phyloP scores from a whole-genome alignment of 208 protist species.

The Trypanosoma cruzi region DNA sequence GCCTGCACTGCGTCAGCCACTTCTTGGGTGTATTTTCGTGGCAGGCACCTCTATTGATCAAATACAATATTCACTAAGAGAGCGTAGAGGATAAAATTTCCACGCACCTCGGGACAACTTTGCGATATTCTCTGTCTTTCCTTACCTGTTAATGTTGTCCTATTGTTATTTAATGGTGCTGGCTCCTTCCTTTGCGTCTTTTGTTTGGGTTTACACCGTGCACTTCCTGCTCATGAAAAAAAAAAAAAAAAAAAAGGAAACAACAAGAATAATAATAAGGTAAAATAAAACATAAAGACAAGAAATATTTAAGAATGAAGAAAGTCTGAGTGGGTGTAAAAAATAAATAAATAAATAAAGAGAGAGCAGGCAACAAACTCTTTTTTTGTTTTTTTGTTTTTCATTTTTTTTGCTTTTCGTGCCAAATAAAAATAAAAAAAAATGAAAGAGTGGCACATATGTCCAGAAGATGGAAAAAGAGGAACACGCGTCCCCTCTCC shows the following conservation, averaged over 20 bases:
- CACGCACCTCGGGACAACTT: not conserved
- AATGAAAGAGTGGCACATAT: slow-evolving; percentile 11
- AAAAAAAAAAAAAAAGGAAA: not conserved
- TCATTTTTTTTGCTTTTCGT: no score
- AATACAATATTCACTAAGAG: not conserved
- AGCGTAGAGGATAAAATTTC: not conserved
- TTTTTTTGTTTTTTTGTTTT: not conserved
- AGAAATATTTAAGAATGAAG: no score
- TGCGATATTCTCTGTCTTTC: not conserved
- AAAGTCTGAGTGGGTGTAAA: no score
- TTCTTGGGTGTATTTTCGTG: not conserved
- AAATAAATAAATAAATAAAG: slow-evolving; percentile 4
- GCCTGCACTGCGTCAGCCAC: not conserved
- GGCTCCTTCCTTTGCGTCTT: not conserved
- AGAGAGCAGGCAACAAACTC: slow-evolving; percentile 12
- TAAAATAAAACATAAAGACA: no score
- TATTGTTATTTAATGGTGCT: not conserved
- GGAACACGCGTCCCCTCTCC: slow-evolving; percentile 1
- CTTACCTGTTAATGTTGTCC: not conserved
- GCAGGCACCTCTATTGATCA: not conserved
- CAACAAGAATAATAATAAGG: no score
- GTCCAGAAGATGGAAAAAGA: not conserved
- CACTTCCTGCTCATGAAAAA: not conserved
- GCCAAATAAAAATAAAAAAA: not conserved
- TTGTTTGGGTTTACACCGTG: not conserved